Conservation (phyloP, 2,329 filamentous ascomycete genomes). For the Cladosporium sp. region DNA sequence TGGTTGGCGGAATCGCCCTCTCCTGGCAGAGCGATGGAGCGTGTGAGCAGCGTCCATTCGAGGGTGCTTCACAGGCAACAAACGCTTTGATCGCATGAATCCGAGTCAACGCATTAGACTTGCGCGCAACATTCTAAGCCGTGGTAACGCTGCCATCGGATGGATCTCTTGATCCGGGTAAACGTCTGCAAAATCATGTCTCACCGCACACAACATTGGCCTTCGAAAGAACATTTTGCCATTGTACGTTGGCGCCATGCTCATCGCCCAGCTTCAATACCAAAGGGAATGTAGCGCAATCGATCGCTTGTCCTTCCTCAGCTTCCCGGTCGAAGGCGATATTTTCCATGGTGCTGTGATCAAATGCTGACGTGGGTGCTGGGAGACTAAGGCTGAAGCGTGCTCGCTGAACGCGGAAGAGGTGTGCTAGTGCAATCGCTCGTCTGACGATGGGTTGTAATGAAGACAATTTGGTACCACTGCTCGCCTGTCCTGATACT, state of each 20-base stretch:
- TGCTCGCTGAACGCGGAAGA: constrained; percentile 29
- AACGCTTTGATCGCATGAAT: constrained; percentile 15
- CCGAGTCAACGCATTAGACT: no score
- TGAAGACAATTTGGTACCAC: constrained; percentile 18
- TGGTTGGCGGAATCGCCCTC: constrained; percentile 11
- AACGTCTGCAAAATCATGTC: background rate
- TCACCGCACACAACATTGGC: constrained; percentile 57
- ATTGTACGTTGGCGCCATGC: constrained; percentile 57
- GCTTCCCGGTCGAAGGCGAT: constrained; percentile 58
- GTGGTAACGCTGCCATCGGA: background rate
- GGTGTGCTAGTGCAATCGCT: constrained; percentile 26
- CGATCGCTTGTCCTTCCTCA: constrained; percentile 48
- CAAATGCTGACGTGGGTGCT: constrained; percentile 40
- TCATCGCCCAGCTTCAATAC: constrained; percentile 64
- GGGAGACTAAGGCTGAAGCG: constrained; percentile 31
- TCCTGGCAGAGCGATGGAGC: background rate
- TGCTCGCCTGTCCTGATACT: constrained; percentile 24
- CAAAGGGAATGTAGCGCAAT: constrained; percentile 61
- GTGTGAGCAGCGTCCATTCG: background rate
- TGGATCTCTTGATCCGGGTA: background rate
- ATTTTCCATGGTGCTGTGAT: constrained; percentile 61
- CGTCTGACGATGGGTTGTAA: constrained; percentile 27
- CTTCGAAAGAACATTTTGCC: constrained; percentile 61
- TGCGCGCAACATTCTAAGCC: background rate
- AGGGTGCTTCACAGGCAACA: constrained; percentile 19